These are phyloP conservation scores for Serendipita sp. DNA, from an alignment of 768 basidiomycete genomes.

Conservation along the genomic window DNA sequence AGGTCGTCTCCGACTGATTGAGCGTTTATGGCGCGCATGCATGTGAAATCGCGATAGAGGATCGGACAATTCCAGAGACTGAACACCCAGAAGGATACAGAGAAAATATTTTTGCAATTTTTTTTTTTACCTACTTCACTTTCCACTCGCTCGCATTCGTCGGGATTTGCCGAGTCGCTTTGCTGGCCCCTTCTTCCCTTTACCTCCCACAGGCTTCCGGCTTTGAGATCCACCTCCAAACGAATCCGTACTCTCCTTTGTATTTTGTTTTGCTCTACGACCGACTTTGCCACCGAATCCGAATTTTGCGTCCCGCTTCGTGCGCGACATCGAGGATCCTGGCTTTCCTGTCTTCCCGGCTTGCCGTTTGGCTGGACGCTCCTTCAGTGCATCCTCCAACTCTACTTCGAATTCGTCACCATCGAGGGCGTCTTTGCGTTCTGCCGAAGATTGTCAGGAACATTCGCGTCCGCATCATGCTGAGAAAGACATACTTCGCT, in stretches of 20 bases:
- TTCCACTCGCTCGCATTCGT: slow-evolving; percentile 8
- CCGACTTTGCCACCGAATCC: slow-evolving; percentile 55
- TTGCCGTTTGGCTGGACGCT: slow-evolving; percentile 46
- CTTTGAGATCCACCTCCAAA: slow-evolving; percentile 28
- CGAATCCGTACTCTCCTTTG: slow-evolving; percentile 59
- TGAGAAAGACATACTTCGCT: slow-evolving; percentile 49
- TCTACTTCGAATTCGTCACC: slow-evolving; percentile 72
- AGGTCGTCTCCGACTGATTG: too few relatives aligned
- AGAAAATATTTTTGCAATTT: neutral
- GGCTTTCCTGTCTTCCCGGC: slow-evolving; percentile 14
- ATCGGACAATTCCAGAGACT: too few relatives aligned
- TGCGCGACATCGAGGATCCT: slow-evolving; percentile 32
- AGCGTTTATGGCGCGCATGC: too few relatives aligned
- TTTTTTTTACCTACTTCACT: neutral
- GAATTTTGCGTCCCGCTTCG: slow-evolving; percentile 59
- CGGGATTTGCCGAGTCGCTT: slow-evolving; percentile 14
- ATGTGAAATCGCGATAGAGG: too few relatives aligned
- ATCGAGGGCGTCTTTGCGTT: slow-evolving; percentile 70
- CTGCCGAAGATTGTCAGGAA: slow-evolving; percentile 23
- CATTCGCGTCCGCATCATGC: too few relatives aligned
- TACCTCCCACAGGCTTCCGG: slow-evolving; percentile 20
- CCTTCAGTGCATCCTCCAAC: slow-evolving; percentile 74
- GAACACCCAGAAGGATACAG: too few relatives aligned
- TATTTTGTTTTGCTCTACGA: slow-evolving; percentile 64
- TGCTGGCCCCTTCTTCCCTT: slow-evolving; percentile 12